Conservation (phyloP, 805 yeast genomes). For the Kodamaea kaohsiungensis region DNA sequence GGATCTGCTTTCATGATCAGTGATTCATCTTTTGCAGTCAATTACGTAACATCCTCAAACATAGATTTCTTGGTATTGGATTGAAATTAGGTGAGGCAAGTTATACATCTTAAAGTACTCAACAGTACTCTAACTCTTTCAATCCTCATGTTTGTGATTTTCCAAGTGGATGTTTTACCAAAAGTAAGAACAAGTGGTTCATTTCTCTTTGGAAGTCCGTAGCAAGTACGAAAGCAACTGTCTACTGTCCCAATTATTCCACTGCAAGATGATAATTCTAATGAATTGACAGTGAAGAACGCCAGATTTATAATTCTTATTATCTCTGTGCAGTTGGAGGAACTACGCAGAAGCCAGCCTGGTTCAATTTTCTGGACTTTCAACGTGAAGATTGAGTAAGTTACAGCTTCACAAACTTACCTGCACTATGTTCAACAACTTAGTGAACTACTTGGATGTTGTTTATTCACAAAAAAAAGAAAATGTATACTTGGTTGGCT, state of each 20-base stretch:
- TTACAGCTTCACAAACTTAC: conserved; percentile 19
- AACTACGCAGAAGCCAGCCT: background rate
- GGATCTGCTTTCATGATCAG: background rate
- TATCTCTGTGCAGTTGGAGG: conserved; percentile 14
- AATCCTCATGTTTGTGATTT: conserved; percentile 26
- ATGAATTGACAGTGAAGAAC: no score
- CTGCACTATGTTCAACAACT: conserved; percentile 6
- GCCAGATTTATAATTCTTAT: conserved; percentile 15
- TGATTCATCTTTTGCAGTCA: background rate
- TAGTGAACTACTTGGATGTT: conserved; percentile 15
- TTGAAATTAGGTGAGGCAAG: no score
- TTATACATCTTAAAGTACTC: no score
- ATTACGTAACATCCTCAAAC: background rate
- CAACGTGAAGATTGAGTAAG: conserved; percentile 16
- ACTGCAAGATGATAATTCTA: no score
- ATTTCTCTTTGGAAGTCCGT: conserved; percentile 29
- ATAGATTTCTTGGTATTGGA: background rate
- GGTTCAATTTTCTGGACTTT: no score
- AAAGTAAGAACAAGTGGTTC: conserved; percentile 21
- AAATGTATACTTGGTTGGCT: conserved; percentile 29
- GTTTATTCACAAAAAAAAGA: conserved; percentile 35
- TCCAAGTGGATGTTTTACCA: conserved; percentile 25
- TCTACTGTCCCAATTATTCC: conserved; percentile 27
- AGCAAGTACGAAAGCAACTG: conserved; percentile 22
- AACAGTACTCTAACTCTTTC: conserved; percentile 42